These are phyloP conservation scores for Microbotryum silenes-acaulis DNA, from an alignment of 1,284 basidiomycete species.

Conservation along the genomic window DNA sequence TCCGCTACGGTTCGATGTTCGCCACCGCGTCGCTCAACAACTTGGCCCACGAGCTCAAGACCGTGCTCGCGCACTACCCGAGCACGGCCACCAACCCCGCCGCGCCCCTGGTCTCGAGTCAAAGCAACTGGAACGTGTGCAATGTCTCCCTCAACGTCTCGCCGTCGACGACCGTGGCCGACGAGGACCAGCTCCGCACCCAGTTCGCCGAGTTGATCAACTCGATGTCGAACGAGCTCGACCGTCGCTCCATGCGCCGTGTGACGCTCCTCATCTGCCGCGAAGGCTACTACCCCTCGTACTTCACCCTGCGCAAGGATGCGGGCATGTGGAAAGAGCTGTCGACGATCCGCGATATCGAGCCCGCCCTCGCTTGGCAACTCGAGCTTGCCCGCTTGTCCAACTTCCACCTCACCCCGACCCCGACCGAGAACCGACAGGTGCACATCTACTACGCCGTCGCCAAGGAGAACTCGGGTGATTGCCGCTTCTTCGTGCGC, in stretches of 20 bases:
- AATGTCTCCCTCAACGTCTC: constrained; percentile 86
- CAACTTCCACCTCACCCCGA: constrained; percentile 91
- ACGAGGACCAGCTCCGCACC: constrained; percentile 70
- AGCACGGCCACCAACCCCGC: constrained; percentile 16
- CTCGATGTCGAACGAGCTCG: constrained; percentile 56
- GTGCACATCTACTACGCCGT: constrained; percentile 91
- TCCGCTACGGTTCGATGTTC: constrained; percentile 79
- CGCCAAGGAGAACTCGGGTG: constrained; percentile 89
- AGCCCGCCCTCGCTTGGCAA: constrained; percentile 97
- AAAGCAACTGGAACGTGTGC: constrained; percentile 60
- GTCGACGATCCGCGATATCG: constrained; percentile 93
- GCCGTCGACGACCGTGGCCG: constrained; percentile 62
- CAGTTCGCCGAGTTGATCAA: constrained; percentile 69
- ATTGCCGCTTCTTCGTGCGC: constrained; percentile 96
- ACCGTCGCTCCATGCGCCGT: constrained; percentile 74
- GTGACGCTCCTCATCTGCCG: constrained; percentile 89
- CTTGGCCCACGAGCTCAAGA: constrained; percentile 58
- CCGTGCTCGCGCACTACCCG: constrained; percentile 34
- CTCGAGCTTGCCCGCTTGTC: constrained; percentile 92
- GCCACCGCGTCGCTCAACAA: constrained; percentile 71
- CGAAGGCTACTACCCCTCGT: constrained; percentile 84
- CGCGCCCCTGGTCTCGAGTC: constrained; percentile 9
- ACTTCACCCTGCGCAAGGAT: constrained; percentile 80
- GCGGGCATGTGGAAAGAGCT: constrained; percentile 82
- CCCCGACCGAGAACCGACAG: constrained; percentile 88